Evolutionary conservation across 148 eudicot genomes (phyloP).

Genomic region (Suaeda aralocaspica): DNA sequence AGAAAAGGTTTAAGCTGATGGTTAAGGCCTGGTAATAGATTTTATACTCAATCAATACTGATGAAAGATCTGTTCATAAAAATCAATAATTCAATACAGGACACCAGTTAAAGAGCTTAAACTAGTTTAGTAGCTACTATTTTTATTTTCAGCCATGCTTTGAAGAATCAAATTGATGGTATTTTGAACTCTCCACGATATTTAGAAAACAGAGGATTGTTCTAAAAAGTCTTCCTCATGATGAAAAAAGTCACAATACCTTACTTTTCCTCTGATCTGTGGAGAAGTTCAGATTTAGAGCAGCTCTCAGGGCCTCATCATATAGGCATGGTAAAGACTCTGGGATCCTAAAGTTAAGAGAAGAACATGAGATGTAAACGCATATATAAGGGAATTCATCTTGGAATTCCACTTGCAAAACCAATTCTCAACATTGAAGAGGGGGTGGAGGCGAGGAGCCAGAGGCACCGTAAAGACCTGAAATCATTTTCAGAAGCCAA

Average conservation of each 20-base stretch:
- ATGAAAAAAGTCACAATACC: conserved; percentile 33
- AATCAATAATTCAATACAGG: not conserved
- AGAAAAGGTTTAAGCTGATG: too few species aligned
- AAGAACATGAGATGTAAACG: not conserved
- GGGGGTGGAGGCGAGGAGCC: conserved; percentile 23
- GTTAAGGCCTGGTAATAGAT: too few species aligned
- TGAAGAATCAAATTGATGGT: not conserved
- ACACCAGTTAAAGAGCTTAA: not conserved
- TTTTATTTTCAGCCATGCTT: not conserved
- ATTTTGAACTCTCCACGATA: not conserved
- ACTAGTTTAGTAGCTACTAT: not conserved
- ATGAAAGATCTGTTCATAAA: not conserved
- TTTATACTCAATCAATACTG: too few species aligned
- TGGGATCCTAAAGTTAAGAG: conserved; percentile 48
- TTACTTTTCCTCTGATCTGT: conserved; percentile 46
- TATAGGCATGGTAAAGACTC: conserved; percentile 74
- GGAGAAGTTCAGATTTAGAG: conserved; percentile 44
- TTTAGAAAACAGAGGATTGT: not conserved
- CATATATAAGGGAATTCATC: not conserved
- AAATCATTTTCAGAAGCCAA: conserved; percentile 71
- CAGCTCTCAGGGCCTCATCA: conserved; percentile 76
- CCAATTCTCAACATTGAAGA: not conserved
- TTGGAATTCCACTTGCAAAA: conserved; percentile 12
- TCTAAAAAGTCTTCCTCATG: not conserved
- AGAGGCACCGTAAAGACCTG: conserved; percentile 40